These are phyloP conservation scores for Colletotrichum caudatum DNA, from an alignment of 2,329 filamentous ascomycete genomes.

Conservation along the genomic window DNA sequence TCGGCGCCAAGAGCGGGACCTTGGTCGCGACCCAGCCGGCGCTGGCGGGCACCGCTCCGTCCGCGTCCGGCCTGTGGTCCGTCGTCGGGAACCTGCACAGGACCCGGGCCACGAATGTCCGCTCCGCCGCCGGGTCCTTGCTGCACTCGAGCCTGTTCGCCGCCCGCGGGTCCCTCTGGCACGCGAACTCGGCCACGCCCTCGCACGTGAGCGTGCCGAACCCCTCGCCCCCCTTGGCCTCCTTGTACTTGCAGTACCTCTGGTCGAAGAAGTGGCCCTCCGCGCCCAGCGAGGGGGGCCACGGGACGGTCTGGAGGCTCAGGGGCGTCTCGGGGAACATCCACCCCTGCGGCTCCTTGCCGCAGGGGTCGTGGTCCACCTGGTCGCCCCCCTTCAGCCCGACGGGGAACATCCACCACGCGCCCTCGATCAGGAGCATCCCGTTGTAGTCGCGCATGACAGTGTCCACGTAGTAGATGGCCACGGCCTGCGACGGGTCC, in stretches of 20 bases:
- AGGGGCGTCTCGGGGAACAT: not conserved
- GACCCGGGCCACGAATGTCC: not conserved
- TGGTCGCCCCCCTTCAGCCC: not conserved
- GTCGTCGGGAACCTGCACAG: not conserved
- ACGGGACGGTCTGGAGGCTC: not conserved
- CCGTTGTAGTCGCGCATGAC: not conserved
- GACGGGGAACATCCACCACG: not conserved
- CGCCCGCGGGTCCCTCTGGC: not conserved
- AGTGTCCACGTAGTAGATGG: not conserved
- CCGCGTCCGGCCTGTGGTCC: not conserved
- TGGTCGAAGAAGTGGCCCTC: not conserved
- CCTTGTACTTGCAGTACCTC: not conserved
- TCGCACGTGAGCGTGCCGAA: not conserved
- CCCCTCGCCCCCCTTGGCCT: not conserved
- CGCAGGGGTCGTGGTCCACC: not conserved
- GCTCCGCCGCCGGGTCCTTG: not conserved
- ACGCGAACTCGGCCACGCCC: not conserved
- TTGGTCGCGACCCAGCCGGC: not conserved
- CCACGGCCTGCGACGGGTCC: not conserved
- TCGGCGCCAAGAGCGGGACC: not conserved
- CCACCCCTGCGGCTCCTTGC: not conserved
- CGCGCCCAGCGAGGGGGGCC: not conserved
- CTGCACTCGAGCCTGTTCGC: not conserved
- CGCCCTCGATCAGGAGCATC: not conserved
- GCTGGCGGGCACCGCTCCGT: not conserved